Base-by-base conservation (phyloP, 2,329 filamentous ascomycete genomes). In the Hypoxylon sp. region DNA sequence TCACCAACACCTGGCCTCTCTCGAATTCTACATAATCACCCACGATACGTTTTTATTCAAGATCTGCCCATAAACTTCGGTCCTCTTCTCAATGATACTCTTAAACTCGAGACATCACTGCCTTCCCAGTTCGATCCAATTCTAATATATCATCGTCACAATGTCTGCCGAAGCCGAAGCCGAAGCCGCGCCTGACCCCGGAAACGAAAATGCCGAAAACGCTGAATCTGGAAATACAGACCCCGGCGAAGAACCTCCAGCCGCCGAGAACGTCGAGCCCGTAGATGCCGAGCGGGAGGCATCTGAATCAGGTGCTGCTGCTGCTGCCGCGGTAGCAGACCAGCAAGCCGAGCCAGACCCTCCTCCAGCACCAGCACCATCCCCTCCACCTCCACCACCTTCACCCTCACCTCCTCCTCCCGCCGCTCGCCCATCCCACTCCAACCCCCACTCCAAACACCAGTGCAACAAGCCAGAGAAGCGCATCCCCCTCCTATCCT, bases 401-500 rank as follows among this genome's bases (percentile, higher is more conserved):
- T 13, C 32, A 15, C 10, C 11, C 15, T 6, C 32, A 3, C 10
- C 32, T 34, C 32, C 32, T 4, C 30, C 30, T 10, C 30, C 30
- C 8, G 30, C 30, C 11, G 30, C 30, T 13, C 30, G 4, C 43
- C 15, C n/a, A 20, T 10, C 32, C 32, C 37, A 17, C 7, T 22
- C 39, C 30, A n/a, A 20, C 13, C 19, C 32, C 32, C 3, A 34
- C 3, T 34, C 32, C 37, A 41, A 19, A 3, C n/a, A 4, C 37
- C 17, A 41, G n/a, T n/a, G 4, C n/a, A 19, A 8, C n/a, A 39
- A 53, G 15, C 32, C 46, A 6, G 50, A 55, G 8, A 32, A 56
- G 4, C 62, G 50, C 22, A 15, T 67, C 17, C 56, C 65, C 5
- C 37, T 44, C 30, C 13, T 11, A 6, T 28, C 46, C 50, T 70